Conservation (phyloP, 768 basidiomycete species). For the Chalciporus piperatus region DNA sequence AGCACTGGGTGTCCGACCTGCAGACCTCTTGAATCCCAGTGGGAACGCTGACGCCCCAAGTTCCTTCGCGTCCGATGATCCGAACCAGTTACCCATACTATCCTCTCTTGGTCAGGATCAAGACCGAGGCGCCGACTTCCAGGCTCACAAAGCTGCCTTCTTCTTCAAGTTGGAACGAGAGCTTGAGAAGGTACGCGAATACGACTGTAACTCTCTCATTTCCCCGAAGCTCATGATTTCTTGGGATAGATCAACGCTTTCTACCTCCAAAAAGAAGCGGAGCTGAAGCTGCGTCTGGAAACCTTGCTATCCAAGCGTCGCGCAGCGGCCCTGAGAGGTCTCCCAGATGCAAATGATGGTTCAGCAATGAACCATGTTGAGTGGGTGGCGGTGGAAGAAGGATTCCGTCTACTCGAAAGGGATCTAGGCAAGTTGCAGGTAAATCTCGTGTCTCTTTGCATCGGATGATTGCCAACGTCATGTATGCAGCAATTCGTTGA, state of each 20-base stretch:
- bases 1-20: slow-evolving; percentile 76
- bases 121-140: slow-evolving; percentile 80
- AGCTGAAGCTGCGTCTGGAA: slow-evolving; percentile 87
- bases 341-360: slow-evolving; percentile 66
- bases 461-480: slow-evolving; percentile 13
- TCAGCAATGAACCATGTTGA: slow-evolving; percentile 65
- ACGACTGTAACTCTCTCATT: slow-evolving; percentile 2
- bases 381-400: slow-evolving; percentile 96
- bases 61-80: slow-evolving; percentile 35
- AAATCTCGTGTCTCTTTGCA: slow-evolving; percentile 17
- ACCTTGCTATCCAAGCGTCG: slow-evolving; percentile 92
- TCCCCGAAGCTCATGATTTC: slow-evolving; percentile 3
- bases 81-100: slow-evolving; percentile 55
- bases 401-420: slow-evolving; percentile 89
- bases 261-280: slow-evolving; percentile 96
- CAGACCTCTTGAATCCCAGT: slow-evolving; percentile 42
- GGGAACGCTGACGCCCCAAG: slow-evolving; percentile 19
- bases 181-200: slow-evolving; percentile 78
- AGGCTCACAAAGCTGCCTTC: slow-evolving; percentile 94
- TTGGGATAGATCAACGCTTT: slow-evolving; percentile 87
- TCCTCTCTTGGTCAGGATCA: slow-evolving; percentile 62
- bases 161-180: slow-evolving; percentile 99
- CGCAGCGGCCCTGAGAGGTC: slow-evolving; percentile 68
- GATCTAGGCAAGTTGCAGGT: slow-evolving; percentile 96
- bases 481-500: slow-evolving; percentile 85